Evolutionary conservation across 1,284 basidiomycete genomes (phyloP).

Genomic region (Tetrapyrgos nigripes): DNA sequence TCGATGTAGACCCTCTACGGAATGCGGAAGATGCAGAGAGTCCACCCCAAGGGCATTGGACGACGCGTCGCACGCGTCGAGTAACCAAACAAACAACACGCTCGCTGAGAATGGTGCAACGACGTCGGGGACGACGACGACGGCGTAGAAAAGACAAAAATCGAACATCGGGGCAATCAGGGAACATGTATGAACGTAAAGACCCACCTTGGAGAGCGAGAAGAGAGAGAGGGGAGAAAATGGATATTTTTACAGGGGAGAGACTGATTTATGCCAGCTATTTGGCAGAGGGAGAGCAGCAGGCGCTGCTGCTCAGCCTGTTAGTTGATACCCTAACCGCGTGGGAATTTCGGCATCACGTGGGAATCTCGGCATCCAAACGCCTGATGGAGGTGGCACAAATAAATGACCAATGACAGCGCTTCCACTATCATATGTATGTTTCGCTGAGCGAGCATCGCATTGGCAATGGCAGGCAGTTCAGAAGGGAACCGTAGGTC

Average conservation of each 20-base stretch:
- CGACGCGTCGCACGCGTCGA: conserved; percentile 29
- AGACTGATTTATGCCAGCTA: conserved; percentile 15
- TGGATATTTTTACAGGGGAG: conserved; percentile 11
- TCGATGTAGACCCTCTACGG: conserved; percentile 5
- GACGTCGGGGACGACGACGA: conserved; percentile 22
- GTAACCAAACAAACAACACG: conserved; percentile 34
- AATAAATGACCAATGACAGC: background rate
- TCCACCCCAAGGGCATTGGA: conserved; percentile 2
- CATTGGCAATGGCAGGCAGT: background rate
- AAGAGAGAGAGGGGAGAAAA: conserved; percentile 5
- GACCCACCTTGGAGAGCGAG: conserved; percentile 13
- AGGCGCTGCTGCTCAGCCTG: conserved; percentile 6
- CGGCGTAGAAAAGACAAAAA: conserved; percentile 11
- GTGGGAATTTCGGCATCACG: conserved; percentile 6
- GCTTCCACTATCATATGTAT: background rate
- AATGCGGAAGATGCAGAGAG: conserved; percentile 8
- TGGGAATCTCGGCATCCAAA: too few species aligned
- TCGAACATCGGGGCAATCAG: conserved; percentile 1
- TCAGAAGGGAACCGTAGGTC: background rate
- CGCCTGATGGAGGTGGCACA: too few species aligned
- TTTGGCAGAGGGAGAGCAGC: conserved; percentile 11
- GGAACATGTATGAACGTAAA: conserved; percentile 4
- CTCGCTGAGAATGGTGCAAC: conserved; percentile 13
- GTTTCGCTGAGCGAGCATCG: background rate
- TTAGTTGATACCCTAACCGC: background rate